These are phyloP conservation scores for Vitis amurensis DNA, from an alignment of 164 flowering plant species.

Conservation along the genomic window DNA sequence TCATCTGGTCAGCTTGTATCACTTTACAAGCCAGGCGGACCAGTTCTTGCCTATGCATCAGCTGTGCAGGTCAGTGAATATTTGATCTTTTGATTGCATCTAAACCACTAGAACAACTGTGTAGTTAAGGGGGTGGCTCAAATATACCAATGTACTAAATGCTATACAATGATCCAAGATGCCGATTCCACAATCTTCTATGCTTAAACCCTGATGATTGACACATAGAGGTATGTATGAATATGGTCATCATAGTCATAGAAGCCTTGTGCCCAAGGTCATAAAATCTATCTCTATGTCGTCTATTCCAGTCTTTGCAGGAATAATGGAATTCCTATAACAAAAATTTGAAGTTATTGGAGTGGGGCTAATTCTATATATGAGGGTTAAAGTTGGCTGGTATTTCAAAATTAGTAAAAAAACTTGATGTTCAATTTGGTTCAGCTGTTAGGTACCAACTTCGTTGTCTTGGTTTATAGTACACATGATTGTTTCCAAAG, in stretches of 20 bases:
- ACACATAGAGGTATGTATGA: background rate
- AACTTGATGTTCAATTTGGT: too few relatives aligned
- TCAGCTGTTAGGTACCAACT: too few relatives aligned
- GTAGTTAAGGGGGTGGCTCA: background rate
- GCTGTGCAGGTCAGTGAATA: conserved; percentile 58
- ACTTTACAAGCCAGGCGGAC: conserved; percentile 85
- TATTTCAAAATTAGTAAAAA: too few relatives aligned
- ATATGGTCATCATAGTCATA: background rate
- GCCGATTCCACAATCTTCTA: background rate
- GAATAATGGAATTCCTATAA: too few relatives aligned
- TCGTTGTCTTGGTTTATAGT: too few relatives aligned
- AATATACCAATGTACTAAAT: background rate
- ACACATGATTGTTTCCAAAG: too few relatives aligned
- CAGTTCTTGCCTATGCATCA: conserved; percentile 69
- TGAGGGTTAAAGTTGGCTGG: too few relatives aligned
- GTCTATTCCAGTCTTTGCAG: too few relatives aligned
- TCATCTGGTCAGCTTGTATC: conserved; percentile 75
- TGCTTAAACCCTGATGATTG: background rate
- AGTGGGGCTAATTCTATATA: too few relatives aligned
- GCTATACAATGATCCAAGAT: background rate
- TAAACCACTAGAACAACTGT: background rate
- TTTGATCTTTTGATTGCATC: conserved; percentile 1
- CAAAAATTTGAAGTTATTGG: too few relatives aligned
- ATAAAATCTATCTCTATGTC: background rate
- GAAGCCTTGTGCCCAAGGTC: background rate